Evolutionary conservation across 345 rosid genomes (phyloP).

Genomic region (Arabis hirsuta): DNA sequence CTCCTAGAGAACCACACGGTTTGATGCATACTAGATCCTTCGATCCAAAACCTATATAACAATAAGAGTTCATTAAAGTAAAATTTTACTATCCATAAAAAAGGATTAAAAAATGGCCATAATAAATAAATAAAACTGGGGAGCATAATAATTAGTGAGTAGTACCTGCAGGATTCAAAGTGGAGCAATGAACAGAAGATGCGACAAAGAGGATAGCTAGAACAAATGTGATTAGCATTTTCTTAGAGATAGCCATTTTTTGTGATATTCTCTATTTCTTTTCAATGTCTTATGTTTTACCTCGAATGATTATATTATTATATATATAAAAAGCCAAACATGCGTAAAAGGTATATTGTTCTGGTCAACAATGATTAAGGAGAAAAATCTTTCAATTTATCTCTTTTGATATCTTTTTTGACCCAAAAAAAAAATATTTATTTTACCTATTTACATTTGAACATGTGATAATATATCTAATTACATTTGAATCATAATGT

Average conservation of each 20-base stretch:
- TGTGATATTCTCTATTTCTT: neutral
- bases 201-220: neutral
- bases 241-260: neutral
- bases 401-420: too few species aligned
- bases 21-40: neutral
- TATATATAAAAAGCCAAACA: neutral
- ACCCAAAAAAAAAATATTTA: too few species aligned
- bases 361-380: too few species aligned
- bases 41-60: neutral
- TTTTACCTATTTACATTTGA: too few species aligned
- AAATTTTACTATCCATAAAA: neutral
- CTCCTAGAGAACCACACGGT: neutral
- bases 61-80: neutral
- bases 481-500: too few species aligned
- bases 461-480: too few species aligned
- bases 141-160: neutral
- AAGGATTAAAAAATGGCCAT: neutral
- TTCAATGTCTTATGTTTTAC: neutral
- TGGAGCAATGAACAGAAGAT: neutral
- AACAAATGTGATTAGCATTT: neutral
- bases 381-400: too few species aligned
- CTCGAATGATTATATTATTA: neutral
- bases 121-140: neutral
- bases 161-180: neutral
- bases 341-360: neutral